Conservation (phyloP, 164 flowering plant genomes). For the Macadamia integrifolia region DNA sequence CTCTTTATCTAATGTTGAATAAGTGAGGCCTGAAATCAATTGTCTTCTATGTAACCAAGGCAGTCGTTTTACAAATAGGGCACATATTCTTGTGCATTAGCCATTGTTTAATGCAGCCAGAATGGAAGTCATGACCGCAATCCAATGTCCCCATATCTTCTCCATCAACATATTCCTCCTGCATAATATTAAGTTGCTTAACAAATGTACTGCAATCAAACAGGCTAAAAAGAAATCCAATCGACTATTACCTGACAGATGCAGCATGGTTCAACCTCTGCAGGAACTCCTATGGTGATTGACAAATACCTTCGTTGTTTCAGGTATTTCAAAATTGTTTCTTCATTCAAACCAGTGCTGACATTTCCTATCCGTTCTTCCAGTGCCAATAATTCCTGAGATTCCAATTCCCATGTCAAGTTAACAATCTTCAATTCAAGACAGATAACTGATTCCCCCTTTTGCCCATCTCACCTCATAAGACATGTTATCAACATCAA, state of each 20-base stretch:
- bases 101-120: slow-evolving; percentile 75
- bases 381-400: slow-evolving; percentile 71
- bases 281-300: slow-evolving; percentile 14
- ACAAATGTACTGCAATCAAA: neutral
- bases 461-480: slow-evolving; percentile 53
- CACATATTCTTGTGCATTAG: slow-evolving; percentile 70
- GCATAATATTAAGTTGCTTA: slow-evolving; percentile 9
- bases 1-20: slow-evolving; percentile 10
- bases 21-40: slow-evolving; percentile 4
- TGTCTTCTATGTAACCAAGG: slow-evolving; percentile 25
- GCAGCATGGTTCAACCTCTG: slow-evolving; percentile 68
- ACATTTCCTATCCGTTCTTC: slow-evolving; percentile 86
- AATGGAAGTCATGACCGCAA: slow-evolving; percentile 81
- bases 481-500: slow-evolving; percentile 96
- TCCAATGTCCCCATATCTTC: slow-evolving; percentile 62
- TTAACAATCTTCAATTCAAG: neutral
- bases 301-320: slow-evolving; percentile 33
- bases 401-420: neutral
- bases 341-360: slow-evolving; percentile 68
- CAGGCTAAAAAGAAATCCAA: neutral
- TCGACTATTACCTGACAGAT: slow-evolving; percentile 54
- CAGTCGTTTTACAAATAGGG: slow-evolving; percentile 78
- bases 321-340: slow-evolving; percentile 34
- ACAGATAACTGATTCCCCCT: neutral
- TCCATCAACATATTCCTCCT: slow-evolving; percentile 66